Base-by-base conservation (phyloP, 2,329 filamentous ascomycete species). In the Alternaria gaisen region DNA sequence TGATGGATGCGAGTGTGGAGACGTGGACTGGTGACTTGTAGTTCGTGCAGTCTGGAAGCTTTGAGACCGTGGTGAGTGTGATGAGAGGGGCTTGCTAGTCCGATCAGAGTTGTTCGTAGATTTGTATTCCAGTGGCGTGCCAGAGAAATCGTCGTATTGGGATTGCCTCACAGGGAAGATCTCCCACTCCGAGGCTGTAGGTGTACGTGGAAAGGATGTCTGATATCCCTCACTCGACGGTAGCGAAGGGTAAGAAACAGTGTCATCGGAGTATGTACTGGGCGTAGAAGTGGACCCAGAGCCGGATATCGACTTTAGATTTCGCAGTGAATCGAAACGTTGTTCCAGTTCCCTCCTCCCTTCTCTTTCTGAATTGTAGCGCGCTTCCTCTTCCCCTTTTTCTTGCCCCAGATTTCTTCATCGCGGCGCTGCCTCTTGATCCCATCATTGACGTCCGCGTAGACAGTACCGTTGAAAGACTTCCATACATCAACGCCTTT, bases 401-500 rank as follows among this genome's bases (percentile, higher is more conserved):
- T 51, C 16, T 38, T 41, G 0, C 28, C 44, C 56, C 62, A 65
- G 3, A 60, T 7, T 18, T 55, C 48, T 28, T 62, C 24, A 14
- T 53, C 56, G 4, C 53, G 36, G 20, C 26, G 43, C 43, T 57
- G 44, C 14, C 44, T 42, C 56, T 65, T 65, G 5, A 53, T 44
- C 18, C 10, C 14, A 5, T 65, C 63, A 3, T 52, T 51, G 12
- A 63, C 22, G n/a, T 63, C 63, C 6, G 60, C 44, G 34, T 65
- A 60, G 3, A 65, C 41, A 5, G 56, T 63, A 6, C 63, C 63
- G 22, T 52, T 41, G 6, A 43, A 26, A 11, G 43, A 53, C 44
- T 47, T 60, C 60, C 63, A 65, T 5, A 65, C 56, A 3, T 56
- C 51, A 3, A 65, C 41, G 16, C 56, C 63, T 10, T 32, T n/a